A percentile compares a stretch with the other conserved stretches of the same genome.
phyloP scores from a whole-genome alignment of 441 rosid species.

The Raphanus hybrid region DNA sequence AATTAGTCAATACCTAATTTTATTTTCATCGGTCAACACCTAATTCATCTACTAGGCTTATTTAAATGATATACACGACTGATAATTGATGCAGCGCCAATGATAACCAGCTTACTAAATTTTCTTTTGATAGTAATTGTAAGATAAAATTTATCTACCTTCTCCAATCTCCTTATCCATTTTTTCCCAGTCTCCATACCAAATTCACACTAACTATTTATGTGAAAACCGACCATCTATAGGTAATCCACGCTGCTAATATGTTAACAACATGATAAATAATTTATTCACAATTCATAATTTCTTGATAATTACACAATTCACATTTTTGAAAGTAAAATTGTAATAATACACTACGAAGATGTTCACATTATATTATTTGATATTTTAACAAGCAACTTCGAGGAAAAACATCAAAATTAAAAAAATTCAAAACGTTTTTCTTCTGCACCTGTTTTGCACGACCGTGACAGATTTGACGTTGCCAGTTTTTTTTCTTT shows the following conservation, averaged over 20 bases:
- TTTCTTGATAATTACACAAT: background rate
- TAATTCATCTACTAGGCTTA: background rate
- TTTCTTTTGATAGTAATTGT: background rate
- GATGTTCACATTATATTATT: background rate
- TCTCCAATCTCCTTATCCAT: background rate
- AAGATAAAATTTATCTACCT: background rate
- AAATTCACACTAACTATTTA: background rate
- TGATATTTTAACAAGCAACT: background rate
- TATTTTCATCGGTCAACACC: slow-evolving; percentile 6
- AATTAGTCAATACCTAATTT: background rate
- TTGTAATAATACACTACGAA: background rate
- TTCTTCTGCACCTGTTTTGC: slow-evolving; percentile 5
- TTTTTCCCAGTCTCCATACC: background rate
- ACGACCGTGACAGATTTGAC: slow-evolving; percentile 5
- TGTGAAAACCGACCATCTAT: background rate
- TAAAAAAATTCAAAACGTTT: background rate
- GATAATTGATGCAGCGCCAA: background rate
- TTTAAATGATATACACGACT: background rate
- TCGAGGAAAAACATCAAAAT: background rate
- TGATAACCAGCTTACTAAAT: background rate
- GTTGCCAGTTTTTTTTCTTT: background rate
- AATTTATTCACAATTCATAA: background rate
- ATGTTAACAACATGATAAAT: background rate
- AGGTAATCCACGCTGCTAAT: background rate
- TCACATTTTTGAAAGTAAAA: background rate